Conservation (phyloP, 352 stramenopile genomes). For the Globisporangium megalacanthum region DNA sequence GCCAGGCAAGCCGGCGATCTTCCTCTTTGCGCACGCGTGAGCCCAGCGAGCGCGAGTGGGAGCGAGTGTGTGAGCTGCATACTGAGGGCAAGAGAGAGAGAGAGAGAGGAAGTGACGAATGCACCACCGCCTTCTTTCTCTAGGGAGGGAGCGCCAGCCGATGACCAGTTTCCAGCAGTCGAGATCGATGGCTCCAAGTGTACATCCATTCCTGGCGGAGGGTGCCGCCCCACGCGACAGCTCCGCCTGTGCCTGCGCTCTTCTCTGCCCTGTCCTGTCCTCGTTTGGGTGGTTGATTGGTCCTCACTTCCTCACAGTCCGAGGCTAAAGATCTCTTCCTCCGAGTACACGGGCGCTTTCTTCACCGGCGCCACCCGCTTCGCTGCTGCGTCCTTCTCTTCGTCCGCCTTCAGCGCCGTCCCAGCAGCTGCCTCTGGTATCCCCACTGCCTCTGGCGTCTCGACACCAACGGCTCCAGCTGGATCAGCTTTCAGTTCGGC, state of each 20-base stretch:
- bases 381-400: conserved; percentile 12
- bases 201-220: neutral
- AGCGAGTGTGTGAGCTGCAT: neutral
- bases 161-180: neutral
- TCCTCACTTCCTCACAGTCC: conserved; percentile 35
- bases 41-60: conserved; percentile 3
- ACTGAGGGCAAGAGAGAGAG: neutral
- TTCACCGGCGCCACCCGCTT: conserved; percentile 13
- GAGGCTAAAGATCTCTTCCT: conserved; percentile 82
- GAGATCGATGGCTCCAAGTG: conserved; percentile 1
- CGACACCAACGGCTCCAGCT: neutral
- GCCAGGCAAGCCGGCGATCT: conserved; percentile 79
- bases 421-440: neutral
- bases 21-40: conserved; percentile 45
- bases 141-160: too few species aligned
- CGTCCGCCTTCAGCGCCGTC: neutral
- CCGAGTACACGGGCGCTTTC: conserved; percentile 13
- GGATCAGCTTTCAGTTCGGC: conserved; percentile 18
- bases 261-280: neutral
- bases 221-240: neutral
- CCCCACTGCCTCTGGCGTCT: neutral
- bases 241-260: neutral
- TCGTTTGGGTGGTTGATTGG: neutral
- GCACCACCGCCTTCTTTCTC: neutral
- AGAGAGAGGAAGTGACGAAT: neutral